Conservation (phyloP, 176 grass and related monocot genomes). For the Oropetium thomaeum region DNA sequence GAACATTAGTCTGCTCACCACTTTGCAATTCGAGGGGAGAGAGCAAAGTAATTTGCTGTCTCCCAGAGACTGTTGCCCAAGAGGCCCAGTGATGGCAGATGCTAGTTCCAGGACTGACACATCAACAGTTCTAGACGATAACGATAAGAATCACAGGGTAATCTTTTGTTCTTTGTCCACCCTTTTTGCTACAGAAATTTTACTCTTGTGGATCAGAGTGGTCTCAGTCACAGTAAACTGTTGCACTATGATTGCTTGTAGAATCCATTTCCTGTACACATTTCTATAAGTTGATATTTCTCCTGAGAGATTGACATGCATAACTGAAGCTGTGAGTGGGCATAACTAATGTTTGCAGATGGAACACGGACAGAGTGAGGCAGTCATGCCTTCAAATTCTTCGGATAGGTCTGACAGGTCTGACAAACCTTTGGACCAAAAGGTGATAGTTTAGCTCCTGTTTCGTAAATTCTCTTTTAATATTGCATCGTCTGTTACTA, state of each 20-base stretch:
- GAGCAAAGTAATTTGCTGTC: conserved; percentile 44
- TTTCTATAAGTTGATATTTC: not conserved
- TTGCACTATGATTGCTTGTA: not conserved
- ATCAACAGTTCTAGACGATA: conserved; percentile 61
- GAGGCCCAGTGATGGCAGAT: conserved; percentile 58
- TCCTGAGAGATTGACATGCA: not conserved
- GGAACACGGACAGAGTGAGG: conserved; percentile 40
- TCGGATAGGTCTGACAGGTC: conserved; percentile 63
- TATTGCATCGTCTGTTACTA: not conserved
- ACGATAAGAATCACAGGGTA: conserved; percentile 55
- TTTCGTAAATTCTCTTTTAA: not conserved
- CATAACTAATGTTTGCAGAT: conserved; percentile 30
- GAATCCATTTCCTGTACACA: not conserved
- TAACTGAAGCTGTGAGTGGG: not conserved
- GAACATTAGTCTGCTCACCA: not conserved
- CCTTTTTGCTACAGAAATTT: not conserved
- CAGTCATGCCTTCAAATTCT: conserved; percentile 53
- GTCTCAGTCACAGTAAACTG: not conserved
- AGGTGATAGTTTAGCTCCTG: conserved; percentile 30
- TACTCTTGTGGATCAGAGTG: not conserved
- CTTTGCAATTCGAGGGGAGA: conserved; percentile 4
- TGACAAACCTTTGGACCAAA: conserved; percentile 68
- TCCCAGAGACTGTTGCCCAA: conserved; percentile 2
- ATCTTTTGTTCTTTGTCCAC: not conserved
- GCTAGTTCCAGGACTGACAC: conserved; percentile 68